Base-by-base conservation (phyloP, 345 rosid species). In the Gossypium stocksii region DNA sequence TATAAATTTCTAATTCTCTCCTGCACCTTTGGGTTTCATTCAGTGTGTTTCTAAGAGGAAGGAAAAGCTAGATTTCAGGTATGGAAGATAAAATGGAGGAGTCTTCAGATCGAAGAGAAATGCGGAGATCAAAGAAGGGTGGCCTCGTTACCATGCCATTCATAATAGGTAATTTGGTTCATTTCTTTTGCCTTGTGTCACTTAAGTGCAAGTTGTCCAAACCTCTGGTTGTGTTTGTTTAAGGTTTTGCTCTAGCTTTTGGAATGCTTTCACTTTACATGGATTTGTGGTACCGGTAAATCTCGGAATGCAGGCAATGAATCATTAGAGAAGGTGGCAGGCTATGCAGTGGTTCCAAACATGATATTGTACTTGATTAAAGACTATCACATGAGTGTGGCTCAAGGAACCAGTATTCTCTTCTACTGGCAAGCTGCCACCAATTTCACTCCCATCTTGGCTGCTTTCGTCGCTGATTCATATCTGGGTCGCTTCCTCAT, bases 311-410 rank as follows among this genome's bases (percentile, higher is more conserved):
- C 84, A 91, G 97, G 86, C 63, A 91, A 91, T 71, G 97, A 91
- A 85, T 88, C 92, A 45, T 85, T 91, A n/a, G 97, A 91, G 87
- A 88, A 86, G 80, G 91, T 91, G 79, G 87, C 97, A 43, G 88
- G 94, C 75, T 91, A 91, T 80, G 97, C 93, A 41, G 66, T 91
- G 74, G 10, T 80, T 48, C 83, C 92, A 43, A 89, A 91, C 79
- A 91, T 91, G 92, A 88, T 91, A 52, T 57, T 85, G 68, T 91
- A 91, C 73, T 56, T 91, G 80, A 87, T 84, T 27, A 77, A 51
- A 71, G 88, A 87, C 56, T 91, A 89, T 68, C 78, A 82, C 53
- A 49, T 89, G 65, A 84, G 85, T 16, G 85, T 87, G 7, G 89
- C 90, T 9, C 84, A 81, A 78, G 92, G 90, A 25, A 76, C 93